Base-by-base conservation (phyloP, 2,329 filamentous ascomycete genomes). In the Mycosphaerelloides madeirae region DNA sequence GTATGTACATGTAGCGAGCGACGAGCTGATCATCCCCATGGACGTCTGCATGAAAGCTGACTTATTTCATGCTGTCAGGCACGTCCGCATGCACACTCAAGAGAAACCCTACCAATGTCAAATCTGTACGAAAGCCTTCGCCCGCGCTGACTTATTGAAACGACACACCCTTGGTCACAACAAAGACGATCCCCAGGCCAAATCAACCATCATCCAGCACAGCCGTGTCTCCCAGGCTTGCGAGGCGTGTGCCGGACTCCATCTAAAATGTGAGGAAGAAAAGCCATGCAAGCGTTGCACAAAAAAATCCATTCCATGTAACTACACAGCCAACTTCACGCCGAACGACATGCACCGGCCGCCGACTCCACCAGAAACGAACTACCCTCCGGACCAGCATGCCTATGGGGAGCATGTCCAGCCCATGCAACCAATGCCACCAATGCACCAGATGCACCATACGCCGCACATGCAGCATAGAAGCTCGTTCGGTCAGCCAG, bases 201-300 rank as follows among this genome's bases (percentile, higher is more conserved):
- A 59, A 36, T 57, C 58, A 12, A 51, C 59, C 12, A 52, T 60
- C 29, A 50, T 60, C 29, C 61, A 65, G 48, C 63, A 62, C 38
- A 60, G 58, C 47, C 63, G 71, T 6, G 71, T 73, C 3, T 70
- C 66, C 4, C 73, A 76, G 56, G 75, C 75, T 1, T 78, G 75
- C 48, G 73, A 73, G 46, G 66, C 71, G 4, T 77, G 75, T 49
- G 74, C 75, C 16, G 65, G 68, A 16, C 69, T 72, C 2, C 75
- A 78, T 53, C 62, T 78, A 15, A 73, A 74, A 54, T 78, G 75
- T 49, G 73, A 77, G 48, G 74, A 78, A 49, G 66, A 71, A 35
- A 77, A 77, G 59, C 75, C 75, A 6, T 78, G 75, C 54, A 71
- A 65, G 49, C 65, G 75, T 35, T 78, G 75, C 58, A 67, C 62